A percentile compares a stretch with the other conserved stretches of the same genome.
Conservation (phyloP, 768 basidiomycete genomes). For the Leucocoprinus birnbaumii region DNA sequence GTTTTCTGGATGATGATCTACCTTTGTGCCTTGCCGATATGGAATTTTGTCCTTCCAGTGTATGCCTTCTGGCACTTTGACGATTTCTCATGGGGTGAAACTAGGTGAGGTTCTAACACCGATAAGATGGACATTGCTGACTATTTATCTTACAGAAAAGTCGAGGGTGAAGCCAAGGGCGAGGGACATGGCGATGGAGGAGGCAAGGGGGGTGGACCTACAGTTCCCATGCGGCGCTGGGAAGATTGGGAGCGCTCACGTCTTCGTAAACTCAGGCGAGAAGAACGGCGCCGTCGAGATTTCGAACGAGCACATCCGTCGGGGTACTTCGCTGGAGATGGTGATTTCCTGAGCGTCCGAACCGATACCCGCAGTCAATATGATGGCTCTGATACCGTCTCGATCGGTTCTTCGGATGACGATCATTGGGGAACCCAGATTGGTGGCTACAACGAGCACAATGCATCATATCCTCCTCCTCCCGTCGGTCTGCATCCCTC, state of each 20-base stretch:
- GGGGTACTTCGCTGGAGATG: constrained; percentile 61
- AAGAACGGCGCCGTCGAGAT: constrained; percentile 77
- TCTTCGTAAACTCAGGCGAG: constrained; percentile 85
- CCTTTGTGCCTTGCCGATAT: constrained; percentile 87
- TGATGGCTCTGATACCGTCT: constrained; percentile 79
- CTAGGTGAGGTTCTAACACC: constrained; percentile 56
- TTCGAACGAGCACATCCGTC: constrained; percentile 76
- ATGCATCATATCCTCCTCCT: constrained; percentile 76
- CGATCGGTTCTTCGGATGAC: constrained; percentile 84
- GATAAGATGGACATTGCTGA: constrained; percentile 13
- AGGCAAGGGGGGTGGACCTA: constrained; percentile 45
- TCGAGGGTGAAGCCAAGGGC: constrained; percentile 85
- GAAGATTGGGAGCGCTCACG: constrained; percentile 99
- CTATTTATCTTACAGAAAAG: constrained; percentile 61
- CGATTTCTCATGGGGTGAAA: constrained; percentile 99
- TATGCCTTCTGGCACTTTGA: constrained; percentile 99
- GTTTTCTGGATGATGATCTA: constrained; percentile 99
- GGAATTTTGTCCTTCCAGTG: constrained; percentile 92
- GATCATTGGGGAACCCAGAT: constrained; percentile 97
- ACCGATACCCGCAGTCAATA: constrained; percentile 60
- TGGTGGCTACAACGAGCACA: constrained; percentile 91
- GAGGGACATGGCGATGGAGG: constrained; percentile 74
- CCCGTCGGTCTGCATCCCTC: constrained; percentile 66
- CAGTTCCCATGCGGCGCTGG: constrained; percentile 95
- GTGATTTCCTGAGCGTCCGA: constrained; percentile 55